Conservation (phyloP, 2,329 filamentous ascomycete genomes). For the Thermothelomyces thermophilus region DNA sequence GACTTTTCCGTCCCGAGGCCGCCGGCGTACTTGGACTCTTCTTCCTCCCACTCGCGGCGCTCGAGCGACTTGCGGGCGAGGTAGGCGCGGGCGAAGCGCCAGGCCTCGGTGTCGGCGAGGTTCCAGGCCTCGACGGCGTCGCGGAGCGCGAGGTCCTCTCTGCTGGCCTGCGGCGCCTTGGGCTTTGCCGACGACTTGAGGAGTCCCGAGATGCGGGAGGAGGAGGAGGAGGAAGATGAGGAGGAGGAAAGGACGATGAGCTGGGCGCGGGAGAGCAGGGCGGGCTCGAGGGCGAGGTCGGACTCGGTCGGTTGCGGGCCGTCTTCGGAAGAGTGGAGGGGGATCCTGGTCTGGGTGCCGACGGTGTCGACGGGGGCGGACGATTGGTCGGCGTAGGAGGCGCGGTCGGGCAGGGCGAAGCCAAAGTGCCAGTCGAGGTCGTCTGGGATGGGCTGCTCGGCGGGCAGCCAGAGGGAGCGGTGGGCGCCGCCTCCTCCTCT, state of each 20-base stretch:
- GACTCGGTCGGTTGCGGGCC: slow-evolving; percentile 30
- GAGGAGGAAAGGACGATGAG: slow-evolving; percentile 38
- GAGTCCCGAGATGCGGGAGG: too few relatives aligned
- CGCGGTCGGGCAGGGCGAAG: slow-evolving; percentile 63
- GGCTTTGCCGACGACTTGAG: not conserved
- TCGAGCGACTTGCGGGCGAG: slow-evolving; percentile 57
- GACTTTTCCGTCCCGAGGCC: slow-evolving; percentile 42
- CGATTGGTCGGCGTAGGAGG: slow-evolving; percentile 29
- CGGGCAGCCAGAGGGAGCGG: slow-evolving; percentile 73
- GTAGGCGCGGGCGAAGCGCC: slow-evolving; percentile 67
- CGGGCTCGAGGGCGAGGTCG: slow-evolving; percentile 48
- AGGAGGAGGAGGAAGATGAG: too few relatives aligned
- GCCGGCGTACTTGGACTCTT: slow-evolving; percentile 58
- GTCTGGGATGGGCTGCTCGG: slow-evolving; percentile 55
- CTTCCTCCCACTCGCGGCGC: slow-evolving; percentile 61
- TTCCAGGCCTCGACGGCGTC: slow-evolving; percentile 59
- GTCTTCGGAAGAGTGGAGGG: not conserved
- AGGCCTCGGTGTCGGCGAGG: slow-evolving; percentile 68
- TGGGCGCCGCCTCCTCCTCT: slow-evolving; percentile 37
- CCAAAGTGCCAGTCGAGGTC: slow-evolving; percentile 88
- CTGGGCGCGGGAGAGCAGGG: slow-evolving; percentile 30
- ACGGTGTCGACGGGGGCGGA: not conserved
- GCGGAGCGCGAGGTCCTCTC: slow-evolving; percentile 40
- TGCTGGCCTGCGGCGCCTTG: too few relatives aligned
- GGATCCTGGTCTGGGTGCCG: slow-evolving; percentile 27